phyloP scores from a whole-genome alignment of 2,329 filamentous ascomycete genomes.

The Aspergillus aculeatinus region DNA sequence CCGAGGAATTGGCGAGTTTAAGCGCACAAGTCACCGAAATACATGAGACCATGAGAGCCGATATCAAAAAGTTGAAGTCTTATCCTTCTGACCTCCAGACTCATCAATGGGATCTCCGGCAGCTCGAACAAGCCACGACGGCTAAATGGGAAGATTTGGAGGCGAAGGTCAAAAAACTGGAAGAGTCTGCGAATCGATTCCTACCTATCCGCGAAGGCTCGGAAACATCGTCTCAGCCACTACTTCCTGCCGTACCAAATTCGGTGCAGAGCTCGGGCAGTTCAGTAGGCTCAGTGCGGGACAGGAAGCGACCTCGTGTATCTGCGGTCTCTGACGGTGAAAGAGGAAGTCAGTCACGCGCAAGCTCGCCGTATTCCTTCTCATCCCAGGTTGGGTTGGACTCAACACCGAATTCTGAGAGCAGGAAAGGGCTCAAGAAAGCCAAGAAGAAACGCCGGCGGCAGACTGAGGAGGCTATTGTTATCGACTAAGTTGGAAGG shows the following conservation, averaged over 20 bases:
- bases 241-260: neutral
- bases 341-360: neutral
- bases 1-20: neutral
- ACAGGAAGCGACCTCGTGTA: neutral
- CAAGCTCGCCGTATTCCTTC: neutral
- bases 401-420: neutral
- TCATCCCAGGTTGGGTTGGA: neutral
- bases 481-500: neutral
- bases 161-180: neutral
- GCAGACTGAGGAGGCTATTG: neutral
- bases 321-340: neutral
- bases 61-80: neutral
- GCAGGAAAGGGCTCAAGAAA: neutral
- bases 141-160: neutral
- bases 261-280: neutral
- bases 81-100: neutral
- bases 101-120: neutral
- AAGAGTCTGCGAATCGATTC: neutral
- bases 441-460: neutral
- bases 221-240: neutral
- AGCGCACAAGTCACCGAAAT: neutral
- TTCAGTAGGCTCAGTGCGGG: neutral
- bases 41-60: neutral
- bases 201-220: neutral
- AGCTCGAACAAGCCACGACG: neutral